Evolutionary conservation across 202 grass and related monocot species (phyloP).

Genomic region (Sporobolus alterniflorus): DNA sequence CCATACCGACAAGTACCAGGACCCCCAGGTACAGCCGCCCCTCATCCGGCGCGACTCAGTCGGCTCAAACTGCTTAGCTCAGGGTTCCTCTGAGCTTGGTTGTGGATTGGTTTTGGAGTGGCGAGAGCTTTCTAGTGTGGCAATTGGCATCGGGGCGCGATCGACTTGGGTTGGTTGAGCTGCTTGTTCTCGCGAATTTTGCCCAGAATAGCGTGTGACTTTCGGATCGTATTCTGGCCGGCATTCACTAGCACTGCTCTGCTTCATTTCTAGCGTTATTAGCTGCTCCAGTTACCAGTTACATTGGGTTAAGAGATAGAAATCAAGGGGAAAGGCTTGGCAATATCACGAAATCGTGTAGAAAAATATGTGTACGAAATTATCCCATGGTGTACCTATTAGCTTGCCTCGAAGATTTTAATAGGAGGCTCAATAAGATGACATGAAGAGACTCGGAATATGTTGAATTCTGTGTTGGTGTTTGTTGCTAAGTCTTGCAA

Average conservation of each 20-base stretch:
- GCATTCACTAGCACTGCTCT: background rate
- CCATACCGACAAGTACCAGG: conserved; percentile 91
- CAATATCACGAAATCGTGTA: no score
- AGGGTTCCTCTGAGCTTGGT: conserved; percentile 20
- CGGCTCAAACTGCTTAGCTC: background rate
- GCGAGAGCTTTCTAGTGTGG: background rate
- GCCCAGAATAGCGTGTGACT: background rate
- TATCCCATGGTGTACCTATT: background rate
- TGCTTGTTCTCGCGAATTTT: background rate
- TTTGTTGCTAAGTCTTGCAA: background rate
- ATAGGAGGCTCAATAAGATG: background rate
- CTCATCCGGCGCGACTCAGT: conserved; percentile 3
- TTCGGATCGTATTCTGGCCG: background rate
- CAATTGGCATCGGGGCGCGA: background rate
- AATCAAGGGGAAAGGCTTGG: conserved; percentile 3
- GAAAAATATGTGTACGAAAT: no score
- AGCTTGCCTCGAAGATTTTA: background rate
- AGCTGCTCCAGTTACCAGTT: background rate
- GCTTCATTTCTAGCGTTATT: conserved; percentile 1
- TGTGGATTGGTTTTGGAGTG: conserved; percentile 12
- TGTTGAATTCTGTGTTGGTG: background rate
- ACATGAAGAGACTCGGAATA: background rate
- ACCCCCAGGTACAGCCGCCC: conserved; percentile 50
- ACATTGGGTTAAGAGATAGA: background rate
- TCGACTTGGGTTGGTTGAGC: conserved; percentile 9